Base-by-base conservation (phyloP, 768 basidiomycete species). In the Hebeloma cylindrosporum region DNA sequence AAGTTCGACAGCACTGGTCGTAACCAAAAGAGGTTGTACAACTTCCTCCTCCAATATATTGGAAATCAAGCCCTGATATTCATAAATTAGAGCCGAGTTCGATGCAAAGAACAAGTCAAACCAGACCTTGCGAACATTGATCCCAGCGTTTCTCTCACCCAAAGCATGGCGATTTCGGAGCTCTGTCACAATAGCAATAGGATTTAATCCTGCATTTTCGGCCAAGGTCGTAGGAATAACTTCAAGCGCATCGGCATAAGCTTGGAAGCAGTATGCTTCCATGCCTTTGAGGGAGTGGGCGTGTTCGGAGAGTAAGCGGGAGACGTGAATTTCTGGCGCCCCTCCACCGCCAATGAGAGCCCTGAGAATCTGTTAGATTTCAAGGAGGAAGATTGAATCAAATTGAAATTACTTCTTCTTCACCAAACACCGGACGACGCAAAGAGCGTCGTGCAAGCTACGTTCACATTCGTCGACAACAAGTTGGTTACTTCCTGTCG, bases 211-310 rank as follows among this genome's bases (percentile, higher is more conserved):
- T 17, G 96, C 96, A 62, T 99, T 99, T 70, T 99, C 96, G 18
- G 96, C 96, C 16, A 99, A 75, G 0, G 96, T 99, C 2, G 87
- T 95, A 3, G 96, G 96, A 50, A 99, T 98, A 51, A 98, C 89
- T 66, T 98, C 96, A 37, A 99, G 77, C 1, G 96, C 93, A 59
- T 98, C 95, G 21, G 96, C 94, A 60, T 93, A 99, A 3, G 93
- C 94, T 58, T 96, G 91, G 83, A 97, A 96, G 67, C 96, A 98
- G 67, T 97, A 98, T 7, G 95, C 91, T 66, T 98, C 94, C 87
- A 97, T 97, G 37, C 96, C 95, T 66, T 88, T 95, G 49, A 98
- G 76, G 1, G 92, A 87, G 54, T 95, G 92, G 1, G 93, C 83
- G 56, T 95, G 80, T 64, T 96, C 90, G 1, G 91, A 85, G 36